Evolutionary conservation across 2,329 filamentous ascomycete genomes (phyloP).

Genomic region (Nemania sp.): DNA sequence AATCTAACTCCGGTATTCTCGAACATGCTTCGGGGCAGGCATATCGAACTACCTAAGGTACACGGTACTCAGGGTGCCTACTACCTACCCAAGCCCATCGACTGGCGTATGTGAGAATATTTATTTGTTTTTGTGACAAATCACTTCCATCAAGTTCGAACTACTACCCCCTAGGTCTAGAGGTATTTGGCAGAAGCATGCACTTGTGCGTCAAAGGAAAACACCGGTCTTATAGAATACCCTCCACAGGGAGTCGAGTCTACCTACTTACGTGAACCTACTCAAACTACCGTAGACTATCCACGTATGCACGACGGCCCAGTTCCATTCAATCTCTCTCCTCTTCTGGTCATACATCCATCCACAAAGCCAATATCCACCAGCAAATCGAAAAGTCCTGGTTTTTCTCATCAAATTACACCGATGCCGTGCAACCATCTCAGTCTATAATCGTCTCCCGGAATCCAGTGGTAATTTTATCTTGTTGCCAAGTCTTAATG

Average conservation of each 20-base stretch:
- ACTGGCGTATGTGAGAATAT: too few species aligned
- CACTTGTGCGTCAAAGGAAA: slow-evolving; percentile 1
- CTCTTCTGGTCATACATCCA: slow-evolving; percentile 25
- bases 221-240: slow-evolving; percentile 16
- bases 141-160: too few species aligned
- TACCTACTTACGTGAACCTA: slow-evolving; percentile 13
- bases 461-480: slow-evolving; percentile 37
- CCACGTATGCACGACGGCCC: slow-evolving; percentile 23
- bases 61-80: too few species aligned
- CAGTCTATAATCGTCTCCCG: slow-evolving; percentile 39
- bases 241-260: slow-evolving; percentile 4
- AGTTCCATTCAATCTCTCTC: slow-evolving; percentile 23
- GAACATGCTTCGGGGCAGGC: too few species aligned
- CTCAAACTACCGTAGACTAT: slow-evolving; percentile 9
- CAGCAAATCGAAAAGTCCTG: slow-evolving; percentile 22
- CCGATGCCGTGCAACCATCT: slow-evolving; percentile 36
- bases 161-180: not conserved
- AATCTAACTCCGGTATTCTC: too few species aligned
- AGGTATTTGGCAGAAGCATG: not conserved
- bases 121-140: too few species aligned
- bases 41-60: too few species aligned
- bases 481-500: slow-evolving; percentile 39
- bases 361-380: slow-evolving; percentile 21
- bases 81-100: too few species aligned
- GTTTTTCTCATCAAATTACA: slow-evolving; percentile 38